Percentiles rank a stretch among this genome's conserved stretches.
Conservation (phyloP, 768 basidiomycete genomes). For the Leccinellum luteum region DNA sequence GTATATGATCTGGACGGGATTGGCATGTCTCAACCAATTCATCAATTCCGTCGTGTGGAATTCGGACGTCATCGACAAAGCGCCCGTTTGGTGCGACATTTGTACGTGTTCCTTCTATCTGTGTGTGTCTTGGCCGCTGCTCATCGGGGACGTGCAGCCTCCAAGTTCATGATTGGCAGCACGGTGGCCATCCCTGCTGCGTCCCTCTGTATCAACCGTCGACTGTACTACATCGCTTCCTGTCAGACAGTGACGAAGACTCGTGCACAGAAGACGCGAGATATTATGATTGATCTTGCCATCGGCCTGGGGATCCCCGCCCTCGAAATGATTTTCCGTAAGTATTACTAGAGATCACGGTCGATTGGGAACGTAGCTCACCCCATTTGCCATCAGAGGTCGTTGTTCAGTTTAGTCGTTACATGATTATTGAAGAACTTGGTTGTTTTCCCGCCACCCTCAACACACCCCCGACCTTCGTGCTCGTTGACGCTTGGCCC, state of each 20-base stretch:
- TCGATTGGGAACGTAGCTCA: background rate
- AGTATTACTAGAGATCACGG: constrained; percentile 14
- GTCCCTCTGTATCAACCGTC: constrained; percentile 37
- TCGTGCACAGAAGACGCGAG: constrained; percentile 40
- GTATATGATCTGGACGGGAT: constrained; percentile 44
- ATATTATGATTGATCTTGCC: constrained; percentile 41
- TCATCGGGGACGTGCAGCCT: constrained; percentile 14
- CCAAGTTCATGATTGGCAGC: constrained; percentile 11
- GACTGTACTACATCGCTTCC: constrained; percentile 32
- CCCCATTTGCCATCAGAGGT: constrained; percentile 35
- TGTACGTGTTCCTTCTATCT: constrained; percentile 36
- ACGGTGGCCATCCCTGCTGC: constrained; percentile 23
- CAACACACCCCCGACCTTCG: constrained; percentile 36
- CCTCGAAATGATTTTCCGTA: constrained; percentile 45
- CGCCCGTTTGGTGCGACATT: constrained; percentile 67
- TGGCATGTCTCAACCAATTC: constrained; percentile 40
- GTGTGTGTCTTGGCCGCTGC: background rate
- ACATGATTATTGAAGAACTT: constrained; percentile 44
- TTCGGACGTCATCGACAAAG: constrained; percentile 35
- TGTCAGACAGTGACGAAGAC: constrained; percentile 51
- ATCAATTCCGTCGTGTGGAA: constrained; percentile 57
- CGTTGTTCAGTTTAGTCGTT: constrained; percentile 52
- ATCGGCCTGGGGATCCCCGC: constrained; percentile 49
- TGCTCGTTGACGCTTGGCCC: constrained; percentile 39
- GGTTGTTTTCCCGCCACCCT: constrained; percentile 45